Evolutionary conservation across 805 yeast species (phyloP).

Genomic region (Phaffomyces opuntiae): DNA sequence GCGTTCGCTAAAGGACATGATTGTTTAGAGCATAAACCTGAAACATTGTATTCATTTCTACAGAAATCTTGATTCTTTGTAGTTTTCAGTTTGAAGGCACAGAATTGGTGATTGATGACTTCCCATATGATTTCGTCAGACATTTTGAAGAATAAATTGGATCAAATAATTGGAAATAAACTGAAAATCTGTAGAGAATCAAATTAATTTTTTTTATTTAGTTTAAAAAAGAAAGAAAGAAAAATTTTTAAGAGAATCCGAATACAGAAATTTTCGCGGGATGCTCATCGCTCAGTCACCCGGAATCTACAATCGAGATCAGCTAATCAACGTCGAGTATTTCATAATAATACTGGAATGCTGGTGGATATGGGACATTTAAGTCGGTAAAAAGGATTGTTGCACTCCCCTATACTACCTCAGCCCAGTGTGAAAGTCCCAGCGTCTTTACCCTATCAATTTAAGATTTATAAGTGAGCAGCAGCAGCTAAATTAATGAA

Average conservation of each 20-base stretch:
- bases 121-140: slow-evolving; percentile 80
- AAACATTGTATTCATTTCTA: slow-evolving; percentile 91
- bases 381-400: no score
- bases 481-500: no score
- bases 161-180: neutral
- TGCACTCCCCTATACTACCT: no score
- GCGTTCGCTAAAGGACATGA: slow-evolving; percentile 97
- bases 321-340: neutral
- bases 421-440: no score
- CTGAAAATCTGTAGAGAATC: neutral
- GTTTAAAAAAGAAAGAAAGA: slow-evolving; percentile 1
- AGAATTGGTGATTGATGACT: slow-evolving; percentile 89
- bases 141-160: neutral
- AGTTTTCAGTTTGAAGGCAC: slow-evolving; percentile 88
- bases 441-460: no score
- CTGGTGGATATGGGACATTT: no score
- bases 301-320: neutral
- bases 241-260: neutral
- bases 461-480: no score
- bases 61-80: slow-evolving; percentile 89
- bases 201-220: neutral
- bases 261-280: slow-evolving; percentile 1
- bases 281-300: slow-evolving; percentile 6
- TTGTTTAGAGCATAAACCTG: slow-evolving; percentile 87
- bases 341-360: neutral